Percentiles rank a stretch among this genome's conserved stretches.
phyloP scores from a whole-genome alignment of 1,284 basidiomycete species.

The Moesziomyces parantarcticus region DNA sequence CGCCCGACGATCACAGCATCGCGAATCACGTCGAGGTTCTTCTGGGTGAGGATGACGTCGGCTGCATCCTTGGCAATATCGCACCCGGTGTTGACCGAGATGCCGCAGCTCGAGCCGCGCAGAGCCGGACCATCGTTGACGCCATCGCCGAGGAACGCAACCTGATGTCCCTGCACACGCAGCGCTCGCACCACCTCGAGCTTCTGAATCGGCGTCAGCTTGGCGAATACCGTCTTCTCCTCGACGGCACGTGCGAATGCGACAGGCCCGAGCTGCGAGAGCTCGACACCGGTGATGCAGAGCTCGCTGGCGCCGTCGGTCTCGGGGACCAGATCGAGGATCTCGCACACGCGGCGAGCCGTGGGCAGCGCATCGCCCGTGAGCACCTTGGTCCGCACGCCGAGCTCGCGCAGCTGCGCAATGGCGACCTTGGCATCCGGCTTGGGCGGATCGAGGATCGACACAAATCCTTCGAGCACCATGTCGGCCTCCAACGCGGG shows the following conservation, averaged over 20 bases:
- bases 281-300: background rate
- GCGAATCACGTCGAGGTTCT: background rate
- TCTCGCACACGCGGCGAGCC: background rate
- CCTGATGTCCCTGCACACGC: background rate
- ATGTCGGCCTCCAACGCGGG: background rate
- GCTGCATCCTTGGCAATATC: background rate
- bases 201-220: background rate
- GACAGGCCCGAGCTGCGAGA: background rate
- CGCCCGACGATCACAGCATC: background rate
- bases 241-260: background rate
- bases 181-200: background rate
- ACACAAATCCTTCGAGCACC: background rate
- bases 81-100: background rate
- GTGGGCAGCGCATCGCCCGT: background rate
- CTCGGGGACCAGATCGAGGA: background rate
- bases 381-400: background rate
- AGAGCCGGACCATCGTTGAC: background rate
- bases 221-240: background rate
- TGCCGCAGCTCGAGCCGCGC: background rate
- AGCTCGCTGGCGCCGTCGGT: background rate
- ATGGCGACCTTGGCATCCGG: background rate
- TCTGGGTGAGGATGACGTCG: background rate
- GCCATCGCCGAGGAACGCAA: background rate
- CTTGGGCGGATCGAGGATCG: background rate
- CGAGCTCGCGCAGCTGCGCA: background rate